Evolutionary conservation across 768 basidiomycete species (phyloP).

Genomic region (Collybia sp.): DNA sequence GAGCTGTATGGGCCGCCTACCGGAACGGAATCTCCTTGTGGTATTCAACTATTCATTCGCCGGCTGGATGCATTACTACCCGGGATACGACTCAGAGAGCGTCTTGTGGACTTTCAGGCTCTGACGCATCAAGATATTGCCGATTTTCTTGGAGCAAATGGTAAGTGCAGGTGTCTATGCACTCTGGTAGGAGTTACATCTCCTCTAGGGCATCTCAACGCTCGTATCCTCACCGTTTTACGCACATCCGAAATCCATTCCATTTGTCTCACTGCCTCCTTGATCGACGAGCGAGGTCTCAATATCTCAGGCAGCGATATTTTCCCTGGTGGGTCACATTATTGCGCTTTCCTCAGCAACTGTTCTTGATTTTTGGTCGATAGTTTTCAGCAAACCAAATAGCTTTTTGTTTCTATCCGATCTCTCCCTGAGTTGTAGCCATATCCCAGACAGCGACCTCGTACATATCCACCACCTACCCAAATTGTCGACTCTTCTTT

Average conservation of each 20-base stretch:
- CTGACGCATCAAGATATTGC: slow-evolving; percentile 39
- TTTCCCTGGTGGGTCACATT: slow-evolving; percentile 31
- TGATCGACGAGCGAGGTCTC: slow-evolving; percentile 43
- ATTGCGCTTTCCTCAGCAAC: slow-evolving; percentile 1
- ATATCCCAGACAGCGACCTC: slow-evolving; percentile 43
- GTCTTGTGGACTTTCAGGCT: slow-evolving; percentile 23
- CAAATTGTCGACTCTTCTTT: slow-evolving; percentile 36
- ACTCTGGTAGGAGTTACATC: neutral
- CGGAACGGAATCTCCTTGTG: slow-evolving; percentile 35
- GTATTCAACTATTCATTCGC: slow-evolving; percentile 28
- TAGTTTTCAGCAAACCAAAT: slow-evolving; percentile 47
- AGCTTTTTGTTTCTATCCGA: slow-evolving; percentile 46
- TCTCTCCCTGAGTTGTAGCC: slow-evolving; percentile 44
- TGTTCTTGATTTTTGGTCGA: slow-evolving; percentile 5
- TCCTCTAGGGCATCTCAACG: slow-evolving; percentile 40
- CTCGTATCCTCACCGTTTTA: slow-evolving; percentile 38
- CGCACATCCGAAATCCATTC: slow-evolving; percentile 37
- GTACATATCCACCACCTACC: slow-evolving; percentile 50
- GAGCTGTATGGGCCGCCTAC: slow-evolving; percentile 35
- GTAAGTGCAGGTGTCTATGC: slow-evolving; percentile 14
- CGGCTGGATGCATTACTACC: slow-evolving; percentile 39
- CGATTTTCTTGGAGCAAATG: slow-evolving; percentile 30
- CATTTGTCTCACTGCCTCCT: slow-evolving; percentile 42
- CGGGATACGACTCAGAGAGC: slow-evolving; percentile 42
- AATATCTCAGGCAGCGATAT: slow-evolving; percentile 40